Base-by-base conservation (phyloP, 2,329 filamentous ascomycete genomes). In the Ploettnerulaceae sp. region DNA sequence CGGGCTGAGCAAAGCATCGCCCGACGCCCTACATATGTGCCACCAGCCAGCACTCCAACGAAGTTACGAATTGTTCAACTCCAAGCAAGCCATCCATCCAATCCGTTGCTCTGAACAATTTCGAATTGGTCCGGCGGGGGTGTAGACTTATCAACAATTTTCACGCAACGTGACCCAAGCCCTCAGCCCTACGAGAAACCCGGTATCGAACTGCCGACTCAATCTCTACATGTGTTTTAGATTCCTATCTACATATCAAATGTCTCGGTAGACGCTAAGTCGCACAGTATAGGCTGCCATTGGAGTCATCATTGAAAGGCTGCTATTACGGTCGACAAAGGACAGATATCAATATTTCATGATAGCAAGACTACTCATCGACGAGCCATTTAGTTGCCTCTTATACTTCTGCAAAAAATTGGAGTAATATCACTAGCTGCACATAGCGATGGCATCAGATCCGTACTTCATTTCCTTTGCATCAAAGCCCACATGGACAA, bases 1-100 rank as follows among this genome's bases (percentile, higher is more conserved):
- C 15, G 28, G 41, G 18, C 15, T 24, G 32, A 36, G 12, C 20
- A n/a, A n/a, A 17, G 15, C 1, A n/a, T 21, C 17, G 17, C 35
- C 44, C 37, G 44, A 41, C 22, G n/a, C 11, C 24, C 26, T 47
- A 38, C 45, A 41, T 47, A 40, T 31, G 25, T 29, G 15, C 11
- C 12, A 29, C 11, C 14, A 12, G 14, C 15, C 36, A 20, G 12
- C 24, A 3, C 28, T 28, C n/a, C n/a, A n/a, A n/a, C n/a, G n/a
- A n/a, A n/a, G n/a, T n/a, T n/a, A n/a, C n/a, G n/a, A n/a, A n/a
- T n/a, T n/a, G n/a, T n/a, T n/a, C n/a, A n/a, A n/a, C n/a, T n/a
- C n/a, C n/a, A n/a, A n/a, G n/a, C n/a, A n/a, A n/a, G n/a, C n/a
- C n/a, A n/a, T n/a, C n/a, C n/a, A n/a, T n/a, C n/a, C n/a, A n/a